A percentile compares a stretch with the other conserved stretches of the same genome.
phyloP scores from a whole-genome alignment of 345 rosid species.

The Ricinus communis region DNA sequence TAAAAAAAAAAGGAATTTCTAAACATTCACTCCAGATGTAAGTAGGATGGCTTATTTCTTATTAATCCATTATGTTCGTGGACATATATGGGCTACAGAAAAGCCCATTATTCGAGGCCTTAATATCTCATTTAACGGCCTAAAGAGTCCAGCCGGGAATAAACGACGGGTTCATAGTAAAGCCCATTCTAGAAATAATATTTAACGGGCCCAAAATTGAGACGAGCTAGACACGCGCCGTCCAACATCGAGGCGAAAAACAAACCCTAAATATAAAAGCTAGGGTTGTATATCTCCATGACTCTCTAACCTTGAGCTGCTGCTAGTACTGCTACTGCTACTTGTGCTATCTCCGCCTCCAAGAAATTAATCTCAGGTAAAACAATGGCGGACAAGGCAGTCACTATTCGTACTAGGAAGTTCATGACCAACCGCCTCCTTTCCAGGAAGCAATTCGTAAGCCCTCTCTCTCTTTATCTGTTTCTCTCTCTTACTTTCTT shows the following conservation, averaged over 20 bases:
- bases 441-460: constrained; percentile 96
- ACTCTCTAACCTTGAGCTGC: constrained; percentile 27
- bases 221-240: neutral
- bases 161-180: too few species aligned
- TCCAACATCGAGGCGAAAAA: neutral
- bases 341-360: neutral
- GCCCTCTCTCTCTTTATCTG: constrained; percentile 20
- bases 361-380: neutral
- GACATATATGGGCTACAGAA: too few species aligned
- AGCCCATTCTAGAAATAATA: too few species aligned
- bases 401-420: constrained; percentile 81
- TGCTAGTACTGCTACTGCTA: neutral
- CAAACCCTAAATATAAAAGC: constrained; percentile 29
- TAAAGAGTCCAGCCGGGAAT: too few species aligned
- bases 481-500: neutral
- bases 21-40: too few species aligned
- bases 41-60: too few species aligned
- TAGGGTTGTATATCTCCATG: constrained; percentile 2
- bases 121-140: too few species aligned
- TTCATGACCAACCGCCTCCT: constrained; percentile 99
- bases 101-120: too few species aligned
- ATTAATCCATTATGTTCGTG: too few species aligned
- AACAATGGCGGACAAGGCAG: constrained; percentile 86
- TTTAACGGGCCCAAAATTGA: neutral
- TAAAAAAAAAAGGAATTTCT: too few species aligned